Base-by-base conservation (phyloP, 1,284 basidiomycete genomes). In the Malassezia obtusa region DNA sequence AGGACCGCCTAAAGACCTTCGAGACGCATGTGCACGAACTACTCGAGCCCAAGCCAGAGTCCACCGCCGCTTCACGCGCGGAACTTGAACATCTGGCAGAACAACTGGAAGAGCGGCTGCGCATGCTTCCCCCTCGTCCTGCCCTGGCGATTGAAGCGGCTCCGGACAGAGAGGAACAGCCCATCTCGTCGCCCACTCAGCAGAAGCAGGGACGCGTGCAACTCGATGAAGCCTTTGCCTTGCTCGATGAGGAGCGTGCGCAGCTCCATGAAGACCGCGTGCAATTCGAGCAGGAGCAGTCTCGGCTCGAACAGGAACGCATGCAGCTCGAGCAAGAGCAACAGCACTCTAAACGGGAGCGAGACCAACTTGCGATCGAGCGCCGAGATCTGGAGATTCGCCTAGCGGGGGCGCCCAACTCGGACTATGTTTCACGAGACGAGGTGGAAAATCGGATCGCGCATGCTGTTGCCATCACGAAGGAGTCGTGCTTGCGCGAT, bases 321-420 rank as follows among this genome's bases (percentile, higher is more conserved):
- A 15, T 21, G 11, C 11, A 31, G 8, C 30, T 31, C 11, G 14
- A 12, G 30, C 30, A 31, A 14, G 30, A 9, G 30, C 30, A 31
- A 4, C 30, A 11, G 30, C 26, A n/a, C n/a, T n/a, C n/a, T n/a
- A n/a, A n/a, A n/a, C n/a, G n/a, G n/a, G n/a, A n/a, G n/a, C n/a
- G n/a, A n/a, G n/a, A n/a, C n/a, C n/a, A 28, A 21, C 41, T 50
- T 11, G 52, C 22, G 32, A 46, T 30, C 19, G 37, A 56, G 44
- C 53, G 53, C 10, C 53, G 49, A 15, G 53, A 56, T 19, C 39
- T 56, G 15, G 53, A 56, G 24, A 45, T 56, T 15, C 53, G 53
- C 12, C 36, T 49, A 3, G 53, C 49, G 5, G 22, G 22, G 11
- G 6, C 19, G 11, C 36, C 8, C 4, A 14, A 11, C 19, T 12